Evolutionary conservation across 2,329 filamentous ascomycete genomes (phyloP).

Genomic region (Cadophora sp.): DNA sequence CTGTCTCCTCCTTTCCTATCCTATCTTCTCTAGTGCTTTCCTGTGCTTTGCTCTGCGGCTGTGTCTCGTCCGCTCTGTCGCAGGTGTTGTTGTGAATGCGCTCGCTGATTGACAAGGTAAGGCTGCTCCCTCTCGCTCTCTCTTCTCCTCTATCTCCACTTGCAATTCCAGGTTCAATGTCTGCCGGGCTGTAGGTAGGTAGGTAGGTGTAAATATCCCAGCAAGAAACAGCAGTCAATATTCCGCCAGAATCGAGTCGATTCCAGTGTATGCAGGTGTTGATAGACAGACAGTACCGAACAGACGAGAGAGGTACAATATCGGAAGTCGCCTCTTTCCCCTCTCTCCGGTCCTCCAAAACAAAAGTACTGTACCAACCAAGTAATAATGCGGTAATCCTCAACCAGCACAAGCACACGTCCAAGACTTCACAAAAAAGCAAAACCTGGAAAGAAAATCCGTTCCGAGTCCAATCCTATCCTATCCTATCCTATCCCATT

Average conservation of each 20-base stretch:
- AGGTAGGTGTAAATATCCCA: neutral
- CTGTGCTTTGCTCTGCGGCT: too few relatives aligned
- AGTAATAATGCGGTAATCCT: neutral
- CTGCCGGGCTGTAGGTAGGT: neutral
- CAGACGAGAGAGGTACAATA: neutral
- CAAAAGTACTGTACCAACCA: too few relatives aligned
- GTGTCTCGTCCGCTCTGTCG: neutral
- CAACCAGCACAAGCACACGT: neutral
- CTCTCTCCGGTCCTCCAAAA: too few relatives aligned
- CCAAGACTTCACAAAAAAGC: neutral
- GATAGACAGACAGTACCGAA: neutral
- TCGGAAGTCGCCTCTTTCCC: constrained; percentile 11
- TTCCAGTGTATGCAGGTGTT: neutral
- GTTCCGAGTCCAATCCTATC: neutral
- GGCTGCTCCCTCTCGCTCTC: constrained; percentile 6
- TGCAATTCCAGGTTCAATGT: neutral
- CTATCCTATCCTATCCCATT: neutral
- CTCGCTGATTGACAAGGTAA: neutral
- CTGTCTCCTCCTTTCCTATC: neutral
- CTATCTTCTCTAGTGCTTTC: too few relatives aligned
- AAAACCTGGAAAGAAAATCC: neutral
- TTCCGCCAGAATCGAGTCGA: neutral
- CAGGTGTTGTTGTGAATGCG: constrained; percentile 1
- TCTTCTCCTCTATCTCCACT: neutral
- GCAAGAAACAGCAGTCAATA: neutral